A percentile compares a stretch with the other conserved stretches of the same genome.
Evolutionary conservation across 441 rosid species (phyloP).

Genomic region (Populus hybrid): DNA sequence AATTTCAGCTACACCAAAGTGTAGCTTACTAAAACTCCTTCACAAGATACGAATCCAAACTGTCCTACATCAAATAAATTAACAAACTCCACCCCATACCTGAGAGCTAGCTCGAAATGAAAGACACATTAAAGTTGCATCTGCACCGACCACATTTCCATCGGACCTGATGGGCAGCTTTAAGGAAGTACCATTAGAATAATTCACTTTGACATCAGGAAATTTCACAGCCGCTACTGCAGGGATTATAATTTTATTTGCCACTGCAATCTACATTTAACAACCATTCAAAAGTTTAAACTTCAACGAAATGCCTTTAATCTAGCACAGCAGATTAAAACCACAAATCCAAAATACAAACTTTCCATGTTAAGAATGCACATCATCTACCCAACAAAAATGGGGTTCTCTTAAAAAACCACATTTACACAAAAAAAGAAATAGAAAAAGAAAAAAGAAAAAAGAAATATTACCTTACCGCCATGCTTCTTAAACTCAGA

Average conservation of each 20-base stretch:
- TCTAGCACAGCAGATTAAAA: background rate
- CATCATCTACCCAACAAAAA: background rate
- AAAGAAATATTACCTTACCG: constrained; percentile 63
- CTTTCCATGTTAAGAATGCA: background rate
- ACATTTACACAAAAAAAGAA: background rate
- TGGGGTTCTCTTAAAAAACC: too few species aligned
- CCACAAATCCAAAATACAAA: constrained; percentile 2
- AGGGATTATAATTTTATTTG: constrained; percentile 61
- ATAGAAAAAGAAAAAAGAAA: background rate
- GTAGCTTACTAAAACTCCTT: too few species aligned
- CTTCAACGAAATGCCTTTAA: too few species aligned
- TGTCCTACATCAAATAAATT: background rate
- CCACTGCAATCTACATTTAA: constrained; percentile 55
- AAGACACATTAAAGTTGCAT: constrained; percentile 59
- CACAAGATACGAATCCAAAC: too few species aligned
- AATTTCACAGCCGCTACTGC: constrained; percentile 61
- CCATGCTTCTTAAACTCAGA: constrained; percentile 68
- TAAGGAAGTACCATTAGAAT: constrained; percentile 42
- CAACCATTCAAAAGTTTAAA: too few species aligned
- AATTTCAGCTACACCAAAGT: too few species aligned
- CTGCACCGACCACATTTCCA: constrained; percentile 27
- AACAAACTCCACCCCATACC: constrained; percentile 34
- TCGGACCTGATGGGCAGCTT: constrained; percentile 53
- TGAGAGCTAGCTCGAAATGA: constrained; percentile 81
- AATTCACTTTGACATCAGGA: constrained; percentile 50